Evolutionary conservation across 2,329 filamentous ascomycete genomes (phyloP), one percentile per base, ranked within the genome.

Genomic region (Neurospora sp.): DNA sequence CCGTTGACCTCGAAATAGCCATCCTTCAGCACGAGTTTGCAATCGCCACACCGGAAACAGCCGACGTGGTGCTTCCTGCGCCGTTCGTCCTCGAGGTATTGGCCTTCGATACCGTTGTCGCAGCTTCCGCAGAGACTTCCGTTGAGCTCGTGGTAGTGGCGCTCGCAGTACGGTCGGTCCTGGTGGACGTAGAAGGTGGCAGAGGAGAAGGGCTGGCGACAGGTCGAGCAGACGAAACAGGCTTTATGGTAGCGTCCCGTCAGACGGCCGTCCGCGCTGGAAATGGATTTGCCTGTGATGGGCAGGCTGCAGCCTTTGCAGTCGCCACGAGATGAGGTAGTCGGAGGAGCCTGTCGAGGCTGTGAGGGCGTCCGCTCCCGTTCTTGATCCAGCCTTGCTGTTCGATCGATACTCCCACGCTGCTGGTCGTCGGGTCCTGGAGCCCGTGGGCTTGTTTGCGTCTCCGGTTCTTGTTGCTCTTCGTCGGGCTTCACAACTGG

Each of bases 221-320:
- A 99, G 1, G 91, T 93, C 4, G 88, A 87, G 84, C 96, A 99
- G 11, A 95, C 92, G 78, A 99, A 98, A 79, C 95, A 99, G 4
- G 91, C 87, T 79, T 96, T 97, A 84, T 99, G 96, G 79, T 97
- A 99, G 73, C 93, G 90, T 10, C 96, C 96, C 0, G 92, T 97
- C 33, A 99, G 84, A 33, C 94, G 90, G 17, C 96, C 96, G 75
- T 97, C 96, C 0, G 93, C 93, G 15, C 93, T 97, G 40, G 95
- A 97, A 70, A 99, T 89, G 1, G 93, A 97, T 81, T 97, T 98
- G 23, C 93, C 95, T 65, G 88, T 87, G 75, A 99, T 98, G 6
- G 86, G 82, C 66, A 91, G 83, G 3, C 87, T 84, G 79, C 96
- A 99, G 1, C 92, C 92, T 76, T 93, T 92, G 82, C 96, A 99